These are phyloP conservation scores for Cryphonectria parasitica DNA, from an alignment of 2,329 filamentous ascomycete species.

Conservation along the genomic window DNA sequence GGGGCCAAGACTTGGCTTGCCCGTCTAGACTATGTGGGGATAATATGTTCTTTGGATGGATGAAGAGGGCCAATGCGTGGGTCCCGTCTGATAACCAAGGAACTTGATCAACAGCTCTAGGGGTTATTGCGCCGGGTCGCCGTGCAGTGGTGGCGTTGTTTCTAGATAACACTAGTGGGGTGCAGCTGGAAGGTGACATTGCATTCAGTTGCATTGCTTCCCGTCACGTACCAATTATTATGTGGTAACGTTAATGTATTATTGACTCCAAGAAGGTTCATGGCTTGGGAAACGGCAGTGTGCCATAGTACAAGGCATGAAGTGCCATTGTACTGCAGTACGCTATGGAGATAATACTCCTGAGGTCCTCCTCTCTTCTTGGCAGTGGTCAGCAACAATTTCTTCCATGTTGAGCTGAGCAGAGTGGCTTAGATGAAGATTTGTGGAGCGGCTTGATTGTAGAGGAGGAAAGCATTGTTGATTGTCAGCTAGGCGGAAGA, in stretches of 20 bases:
- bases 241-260: neutral
- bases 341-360: neutral
- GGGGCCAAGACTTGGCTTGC: neutral
- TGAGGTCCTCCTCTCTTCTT: too few relatives aligned
- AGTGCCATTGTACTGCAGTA: neutral
- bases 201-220: neutral
- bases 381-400: neutral
- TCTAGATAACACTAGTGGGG: conserved; percentile 2
- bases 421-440: too few relatives aligned
- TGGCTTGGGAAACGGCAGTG: neutral
- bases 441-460: too few relatives aligned
- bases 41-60: neutral
- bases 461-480: too few relatives aligned
- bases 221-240: neutral
- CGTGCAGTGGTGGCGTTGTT: neutral
- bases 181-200: conserved; percentile 6
- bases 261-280: neutral
- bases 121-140: neutral
- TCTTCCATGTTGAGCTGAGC: neutral
- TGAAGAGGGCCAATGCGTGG: neutral
- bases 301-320: neutral
- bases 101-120: neutral
- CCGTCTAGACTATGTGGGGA: neutral
- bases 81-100: neutral
- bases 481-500: too few relatives aligned